These are phyloP conservation scores for Trametopsis cervina DNA, from an alignment of 768 basidiomycete species.

Conservation along the genomic window DNA sequence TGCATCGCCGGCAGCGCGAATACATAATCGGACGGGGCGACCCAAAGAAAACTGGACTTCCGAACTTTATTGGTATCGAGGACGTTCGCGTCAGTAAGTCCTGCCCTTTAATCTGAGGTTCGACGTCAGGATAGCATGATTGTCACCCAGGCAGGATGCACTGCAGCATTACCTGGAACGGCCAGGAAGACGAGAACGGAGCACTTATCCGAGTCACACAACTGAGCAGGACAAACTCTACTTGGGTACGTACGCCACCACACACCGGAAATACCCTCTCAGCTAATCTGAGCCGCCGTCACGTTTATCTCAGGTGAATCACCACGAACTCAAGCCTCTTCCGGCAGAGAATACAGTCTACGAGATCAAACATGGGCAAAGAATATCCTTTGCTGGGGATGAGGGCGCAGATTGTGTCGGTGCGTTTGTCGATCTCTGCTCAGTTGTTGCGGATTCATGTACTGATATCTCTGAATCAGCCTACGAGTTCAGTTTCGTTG, in stretches of 20 bases:
- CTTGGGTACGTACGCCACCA: neutral
- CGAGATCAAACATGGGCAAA: neutral
- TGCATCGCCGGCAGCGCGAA: too few species aligned
- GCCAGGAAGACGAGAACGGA: neutral
- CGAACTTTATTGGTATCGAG: too few species aligned
- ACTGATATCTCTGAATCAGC: too few species aligned
- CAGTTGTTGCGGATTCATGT: too few species aligned
- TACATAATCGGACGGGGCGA: too few species aligned
- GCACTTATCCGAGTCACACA: neutral
- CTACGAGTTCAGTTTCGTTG: too few species aligned
- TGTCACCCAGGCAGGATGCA: neutral
- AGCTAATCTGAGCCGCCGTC: neutral
- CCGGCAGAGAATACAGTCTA: neutral
- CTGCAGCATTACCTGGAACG: slow-evolving; percentile 2
- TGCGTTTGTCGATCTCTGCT: too few species aligned
- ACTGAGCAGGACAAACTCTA: neutral
- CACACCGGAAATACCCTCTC: neutral
- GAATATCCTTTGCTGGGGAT: too few species aligned
- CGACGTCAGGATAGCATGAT: neutral
- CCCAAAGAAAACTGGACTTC: too few species aligned
- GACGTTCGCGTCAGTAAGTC: slow-evolving; percentile 1
- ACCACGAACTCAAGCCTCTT: neutral
- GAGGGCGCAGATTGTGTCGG: too few species aligned
- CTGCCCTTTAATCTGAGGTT: neutral
- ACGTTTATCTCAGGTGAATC: neutral